Evolutionary conservation across 75 land plant species (phyloP).

Genomic region (Isoetes taiwanensis): DNA sequence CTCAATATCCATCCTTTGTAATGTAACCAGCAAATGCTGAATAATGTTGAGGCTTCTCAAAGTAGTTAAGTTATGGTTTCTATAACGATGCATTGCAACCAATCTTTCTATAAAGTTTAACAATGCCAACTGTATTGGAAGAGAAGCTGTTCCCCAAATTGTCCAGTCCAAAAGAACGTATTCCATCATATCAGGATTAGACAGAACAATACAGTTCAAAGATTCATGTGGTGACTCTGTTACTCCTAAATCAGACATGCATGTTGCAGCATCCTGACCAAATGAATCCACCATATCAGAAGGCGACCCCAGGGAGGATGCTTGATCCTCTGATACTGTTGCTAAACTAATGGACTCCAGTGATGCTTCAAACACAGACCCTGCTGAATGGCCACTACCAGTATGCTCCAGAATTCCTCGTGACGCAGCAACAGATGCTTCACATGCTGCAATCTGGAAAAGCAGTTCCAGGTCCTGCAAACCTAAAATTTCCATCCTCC

Average conservation of each 20-base stretch:
- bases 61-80: conserved; percentile 78
- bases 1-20: conserved; percentile 96
- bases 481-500: conserved; percentile 75
- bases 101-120: conserved; percentile 81
- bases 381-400: neutral
- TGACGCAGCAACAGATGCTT: conserved; percentile 59
- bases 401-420: conserved; percentile 10
- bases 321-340: conserved; percentile 54
- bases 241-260: conserved; percentile 78
- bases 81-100: conserved; percentile 91
- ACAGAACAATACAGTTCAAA: conserved; percentile 68
- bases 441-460: conserved; percentile 94
- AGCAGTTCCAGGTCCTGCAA: conserved; percentile 80
- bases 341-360: conserved; percentile 36
- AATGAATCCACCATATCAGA: conserved; percentile 60
- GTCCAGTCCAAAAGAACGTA: conserved; percentile 98
- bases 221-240: conserved; percentile 42
- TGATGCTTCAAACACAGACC: conserved; percentile 26
- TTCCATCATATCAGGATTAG: conserved; percentile 97
- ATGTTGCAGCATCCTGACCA: conserved; percentile 52
- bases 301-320: conserved; percentile 61
- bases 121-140: conserved; percentile 69
- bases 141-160: conserved; percentile 76
- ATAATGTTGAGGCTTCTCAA: conserved; percentile 78
- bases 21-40: conserved; percentile 79